Base-by-base conservation (phyloP, 768 basidiomycete genomes). In the Brasilioporus rufonigricans region DNA sequence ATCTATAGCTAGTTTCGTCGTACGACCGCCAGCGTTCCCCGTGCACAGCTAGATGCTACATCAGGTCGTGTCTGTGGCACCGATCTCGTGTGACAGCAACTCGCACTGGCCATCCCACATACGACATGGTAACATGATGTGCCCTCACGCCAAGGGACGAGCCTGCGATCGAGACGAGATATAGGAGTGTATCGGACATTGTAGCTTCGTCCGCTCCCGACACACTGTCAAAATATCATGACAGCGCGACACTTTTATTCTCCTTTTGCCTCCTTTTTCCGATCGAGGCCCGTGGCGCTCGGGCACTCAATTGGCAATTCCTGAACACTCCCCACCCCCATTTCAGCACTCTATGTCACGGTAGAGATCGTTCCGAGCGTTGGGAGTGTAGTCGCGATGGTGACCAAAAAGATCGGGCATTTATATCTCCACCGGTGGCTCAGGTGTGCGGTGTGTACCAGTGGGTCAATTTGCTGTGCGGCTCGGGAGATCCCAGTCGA, bases 251-350 rank as follows among this genome's bases (percentile, higher is more conserved):
- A n/a, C 21, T 33, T 24, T 35, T 43, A 29, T 52, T 29, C 29
- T 49, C 27, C n/a, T 7, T 39, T 48, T 46, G 21, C 45, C 52
- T 56, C 52, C 45, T 33, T 33, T n/a, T 48, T 33, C 19, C 56
- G 41, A 36, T 49, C 41, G 35, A 27, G 35, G 29, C 27, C 12
- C 44, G 53, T 36, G 35, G 33, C 48, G 33, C 26, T 31, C 26
- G 38, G 26, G n/a, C 46, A 19, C 18, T 13, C 16, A 44, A 59
- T 60, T 60, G 53, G 47, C 8, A 53, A 59, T 59, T 59, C 21
- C 19, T 1, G 23, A 48, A 59, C 56, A 21, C 39, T 46, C 40
- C 8, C 33, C 13, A 35, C 33, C 27, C 27, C 27, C 27, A 29
- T 29, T 29, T 29, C 27, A 29, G 9, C 27, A 29, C 27, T 9